Percentiles rank a stretch among this genome's conserved stretches.
Conservation (phyloP, 805 yeast genomes). For the Lipomyces spencermartinsiae region DNA sequence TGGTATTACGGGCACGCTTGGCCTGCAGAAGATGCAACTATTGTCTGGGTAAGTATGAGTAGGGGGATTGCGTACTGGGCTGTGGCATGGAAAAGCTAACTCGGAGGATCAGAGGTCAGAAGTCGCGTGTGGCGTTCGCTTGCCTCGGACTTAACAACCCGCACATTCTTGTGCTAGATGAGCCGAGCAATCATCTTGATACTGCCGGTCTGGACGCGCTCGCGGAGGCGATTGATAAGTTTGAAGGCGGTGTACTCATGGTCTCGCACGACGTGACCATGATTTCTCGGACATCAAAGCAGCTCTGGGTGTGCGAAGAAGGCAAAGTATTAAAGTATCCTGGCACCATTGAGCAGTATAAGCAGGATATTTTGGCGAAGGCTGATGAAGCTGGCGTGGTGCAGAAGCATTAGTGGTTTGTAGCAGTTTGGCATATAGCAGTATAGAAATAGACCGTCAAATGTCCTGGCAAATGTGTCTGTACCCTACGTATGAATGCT, state of each 20-base stretch:
- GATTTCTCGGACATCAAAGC: conserved; percentile 86
- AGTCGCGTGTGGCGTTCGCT: conserved; percentile 97
- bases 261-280: conserved; percentile 96
- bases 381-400: conserved; percentile 92
- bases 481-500: background rate
- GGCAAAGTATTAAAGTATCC: conserved; percentile 78
- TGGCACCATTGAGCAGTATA: conserved; percentile 87
- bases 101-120: conserved; percentile 67
- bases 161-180: conserved; percentile 90
- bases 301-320: conserved; percentile 93
- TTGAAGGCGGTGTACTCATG: conserved; percentile 96
- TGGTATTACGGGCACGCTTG: conserved; percentile 94
- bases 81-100: background rate
- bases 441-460: background rate
- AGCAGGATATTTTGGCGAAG: conserved; percentile 77
- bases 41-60: conserved; percentile 67
- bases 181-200: conserved; percentile 98
- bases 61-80: background rate
- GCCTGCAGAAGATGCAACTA: conserved; percentile 85
- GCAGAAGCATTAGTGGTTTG: conserved; percentile 65
- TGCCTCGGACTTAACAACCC: conserved; percentile 89
- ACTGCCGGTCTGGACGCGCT: conserved; percentile 97
- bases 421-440: background rate
- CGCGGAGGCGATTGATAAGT: conserved; percentile 82
- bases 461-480: too few relatives aligned